Evolutionary conservation across 2,329 filamentous ascomycete genomes (phyloP), one percentile per base, ranked within the genome.

Genomic region (Phaeosphaeriaceae sp.): DNA sequence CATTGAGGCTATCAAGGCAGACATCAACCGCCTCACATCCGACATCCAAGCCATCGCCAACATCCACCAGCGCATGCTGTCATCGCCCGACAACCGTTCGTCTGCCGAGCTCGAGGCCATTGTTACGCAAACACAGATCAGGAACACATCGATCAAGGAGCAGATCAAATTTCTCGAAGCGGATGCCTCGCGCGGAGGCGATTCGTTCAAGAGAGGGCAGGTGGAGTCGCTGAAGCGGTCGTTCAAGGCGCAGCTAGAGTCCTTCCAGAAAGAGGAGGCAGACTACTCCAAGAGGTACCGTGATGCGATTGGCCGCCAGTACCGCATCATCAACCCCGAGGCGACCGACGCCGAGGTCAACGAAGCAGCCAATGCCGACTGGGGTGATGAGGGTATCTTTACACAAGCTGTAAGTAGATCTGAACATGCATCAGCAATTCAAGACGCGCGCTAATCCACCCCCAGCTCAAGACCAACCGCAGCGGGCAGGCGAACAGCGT

Each of bases 341-440:
- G 91, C 91, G n/a, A 85, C 85, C 49, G 90, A 93, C 58, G 81
- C 85, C 1, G 89, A 94, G 77, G 88, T 93, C 2, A 81, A 84
- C 49, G 82, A 91, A 74, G 90, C 90, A 3, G 82, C 87, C 22
- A 83, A 91, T 66, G 82, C 87, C 53, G 88, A 93, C 74, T 91
- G 90, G 89, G 87, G 89, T 53, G 86, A 91, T 58, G 89, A 93
- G 80, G 89, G 90, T 70, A 88, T 95, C 54, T 95, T 94, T 81
- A 89, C 93, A 78, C 89, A 88, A 56, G 91, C 91, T 58, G 91
- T 94, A 84, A 77, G 88, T 84, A 10, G 20, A 61, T 20, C 24
- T n/a, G 17, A 33, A 25, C 11, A 36, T 11, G 21, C 13, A n/a
- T 7, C 13, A 33, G 17, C 25, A 24, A 40, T 17, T 17, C 20